Conservation (phyloP, 2,329 filamentous ascomycete species). For the Colletotrichum neosansevieriae region DNA sequence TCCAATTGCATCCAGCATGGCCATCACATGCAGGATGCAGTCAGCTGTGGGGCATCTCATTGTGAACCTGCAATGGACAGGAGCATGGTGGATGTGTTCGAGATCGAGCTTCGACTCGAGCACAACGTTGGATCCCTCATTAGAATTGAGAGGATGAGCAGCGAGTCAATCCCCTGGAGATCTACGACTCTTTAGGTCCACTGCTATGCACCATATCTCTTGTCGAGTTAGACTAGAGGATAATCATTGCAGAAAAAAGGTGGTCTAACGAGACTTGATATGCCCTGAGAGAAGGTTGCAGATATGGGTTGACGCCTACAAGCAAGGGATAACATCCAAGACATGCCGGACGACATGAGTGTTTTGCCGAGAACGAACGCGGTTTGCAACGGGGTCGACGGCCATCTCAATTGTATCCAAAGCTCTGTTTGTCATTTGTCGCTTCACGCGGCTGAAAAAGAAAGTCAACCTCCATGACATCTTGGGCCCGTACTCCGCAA, state of each 20-base stretch:
- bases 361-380: constrained; percentile 10
- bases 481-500: background rate
- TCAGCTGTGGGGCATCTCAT: constrained; percentile 3
- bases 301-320: constrained; percentile 4
- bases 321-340: constrained; percentile 2
- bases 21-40: constrained; percentile 20
- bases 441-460: constrained; percentile 17
- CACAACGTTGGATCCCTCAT: constrained; percentile 13
- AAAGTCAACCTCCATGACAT: background rate
- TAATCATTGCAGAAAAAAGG: constrained; percentile 16
- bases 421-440: constrained; percentile 13
- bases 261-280: background rate
- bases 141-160: constrained; percentile 2
- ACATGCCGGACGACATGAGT: background rate
- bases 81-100: constrained; percentile 7
- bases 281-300: background rate
- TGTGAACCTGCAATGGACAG: constrained; percentile 2
- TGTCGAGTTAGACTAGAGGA: background rate
- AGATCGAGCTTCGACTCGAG: constrained; percentile 20
- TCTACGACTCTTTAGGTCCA: constrained; percentile 18
- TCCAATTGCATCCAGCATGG: constrained; percentile 19
- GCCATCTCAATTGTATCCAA: background rate
- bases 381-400: constrained; percentile 13
- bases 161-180: constrained; percentile 28
- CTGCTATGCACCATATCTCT: constrained; percentile 22